Evolutionary conservation across 2,329 filamentous ascomycete genomes (phyloP).

Genomic region (Penicillium nordicum): DNA sequence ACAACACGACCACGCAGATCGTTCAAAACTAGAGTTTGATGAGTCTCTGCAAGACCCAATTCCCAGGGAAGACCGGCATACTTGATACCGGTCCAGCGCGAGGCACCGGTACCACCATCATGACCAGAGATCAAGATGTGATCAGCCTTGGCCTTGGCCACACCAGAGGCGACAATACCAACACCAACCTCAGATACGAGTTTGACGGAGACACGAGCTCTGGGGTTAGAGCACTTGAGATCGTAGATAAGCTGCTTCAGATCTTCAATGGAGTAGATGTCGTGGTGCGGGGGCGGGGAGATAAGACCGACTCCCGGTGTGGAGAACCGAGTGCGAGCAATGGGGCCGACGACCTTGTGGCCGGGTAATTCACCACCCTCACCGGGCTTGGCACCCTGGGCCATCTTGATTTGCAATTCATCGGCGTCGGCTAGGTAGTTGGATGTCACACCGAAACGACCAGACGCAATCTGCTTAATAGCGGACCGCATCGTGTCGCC

Average conservation of each 20-base stretch:
- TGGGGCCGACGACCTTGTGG: conserved; percentile 92
- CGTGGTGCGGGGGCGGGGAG: conserved; percentile 92
- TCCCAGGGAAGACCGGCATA: conserved; percentile 97
- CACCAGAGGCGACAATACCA: conserved; percentile 94
- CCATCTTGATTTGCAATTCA: conserved; percentile 99
- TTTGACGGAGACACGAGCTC: conserved; percentile 91
- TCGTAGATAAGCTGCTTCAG: conserved; percentile 97
- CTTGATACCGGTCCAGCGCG: conserved; percentile 97
- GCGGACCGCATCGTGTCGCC: conserved; percentile 96
- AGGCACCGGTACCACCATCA: conserved; percentile 94
- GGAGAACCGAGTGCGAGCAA: conserved; percentile 90
- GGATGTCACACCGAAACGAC: conserved; percentile 92
- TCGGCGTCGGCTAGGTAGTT: conserved; percentile 93
- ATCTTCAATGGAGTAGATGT: conserved; percentile 98
- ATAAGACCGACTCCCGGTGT: conserved; percentile 95
- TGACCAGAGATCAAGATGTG: conserved; percentile 96
- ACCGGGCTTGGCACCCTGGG: conserved; percentile 94
- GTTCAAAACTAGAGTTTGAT: conserved; percentile 93
- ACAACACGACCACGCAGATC: conserved; percentile 93
- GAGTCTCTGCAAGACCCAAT: conserved; percentile 90
- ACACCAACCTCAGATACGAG: conserved; percentile 96
- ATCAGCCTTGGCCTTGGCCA: conserved; percentile 94
- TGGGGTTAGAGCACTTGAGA: conserved; percentile 91
- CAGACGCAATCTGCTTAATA: conserved; percentile 96
- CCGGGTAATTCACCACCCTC: conserved; percentile 96